Percentiles rank a stretch among this genome's conserved stretches.
phyloP scores from a whole-genome alignment of 495 filamentous ascomycete genomes.

The Xylaria palmicola region DNA sequence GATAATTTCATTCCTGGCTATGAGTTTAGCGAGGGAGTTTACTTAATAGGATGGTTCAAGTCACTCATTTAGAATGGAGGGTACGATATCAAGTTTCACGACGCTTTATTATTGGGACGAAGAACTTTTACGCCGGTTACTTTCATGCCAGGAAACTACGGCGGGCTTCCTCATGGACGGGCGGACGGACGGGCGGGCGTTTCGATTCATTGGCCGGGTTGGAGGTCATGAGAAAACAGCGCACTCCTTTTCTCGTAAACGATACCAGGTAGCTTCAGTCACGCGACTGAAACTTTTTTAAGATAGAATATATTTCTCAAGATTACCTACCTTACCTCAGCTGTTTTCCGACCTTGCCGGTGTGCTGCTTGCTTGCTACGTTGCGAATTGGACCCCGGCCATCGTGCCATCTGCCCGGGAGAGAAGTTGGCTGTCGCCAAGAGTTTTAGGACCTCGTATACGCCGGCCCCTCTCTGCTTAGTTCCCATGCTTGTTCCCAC shows the following conservation, averaged over 20 bases:
- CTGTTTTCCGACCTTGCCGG: too few relatives aligned
- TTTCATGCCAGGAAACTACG: neutral
- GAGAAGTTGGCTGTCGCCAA: conserved; percentile 1
- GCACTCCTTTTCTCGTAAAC: conserved; percentile 3
- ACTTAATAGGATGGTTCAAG: neutral
- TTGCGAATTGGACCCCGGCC: neutral
- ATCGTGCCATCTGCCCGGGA: conserved; percentile 3
- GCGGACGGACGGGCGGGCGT: neutral
- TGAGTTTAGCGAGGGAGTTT: neutral
- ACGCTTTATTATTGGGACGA: neutral
- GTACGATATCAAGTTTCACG: neutral
- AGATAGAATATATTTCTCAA: conserved; percentile 9
- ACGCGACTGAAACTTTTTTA: neutral
- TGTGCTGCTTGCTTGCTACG: neutral
- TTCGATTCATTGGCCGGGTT: conserved; percentile 3
- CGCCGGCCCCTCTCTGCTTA: neutral
- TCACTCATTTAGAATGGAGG: conserved; percentile 1
- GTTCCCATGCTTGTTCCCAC: neutral
- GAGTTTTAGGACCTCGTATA: conserved; percentile 8
- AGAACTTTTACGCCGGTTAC: neutral
- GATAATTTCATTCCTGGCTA: neutral
- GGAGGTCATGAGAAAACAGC: conserved; percentile 2
- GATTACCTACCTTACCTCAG: neutral
- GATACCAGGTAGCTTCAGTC: neutral
- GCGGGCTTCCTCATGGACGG: too few relatives aligned